A percentile compares a stretch with the other conserved stretches of the same genome.
Conservation (phyloP, 306 rosid species). For the Spatholobus suberectus region DNA sequence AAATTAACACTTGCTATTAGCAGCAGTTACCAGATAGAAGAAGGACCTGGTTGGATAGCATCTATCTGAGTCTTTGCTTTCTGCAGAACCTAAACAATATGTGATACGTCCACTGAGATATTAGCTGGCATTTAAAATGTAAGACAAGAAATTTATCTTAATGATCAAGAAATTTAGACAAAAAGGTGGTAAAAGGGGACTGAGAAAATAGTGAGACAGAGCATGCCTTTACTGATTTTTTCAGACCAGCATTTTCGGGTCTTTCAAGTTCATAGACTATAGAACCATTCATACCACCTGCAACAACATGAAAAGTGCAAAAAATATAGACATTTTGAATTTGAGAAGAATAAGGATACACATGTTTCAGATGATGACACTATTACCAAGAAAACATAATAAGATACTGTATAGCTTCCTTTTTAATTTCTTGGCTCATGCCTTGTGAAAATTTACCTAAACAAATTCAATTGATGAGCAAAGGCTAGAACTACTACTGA, state of each 20-base stretch:
- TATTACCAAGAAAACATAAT: conserved; percentile 8
- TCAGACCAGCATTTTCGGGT: conserved; percentile 86
- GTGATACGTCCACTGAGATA: conserved; percentile 33
- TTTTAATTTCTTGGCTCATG: conserved; percentile 4
- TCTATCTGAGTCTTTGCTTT: conserved; percentile 87
- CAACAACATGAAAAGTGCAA: conserved; percentile 38
- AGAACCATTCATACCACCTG: conserved; percentile 99
- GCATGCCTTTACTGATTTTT: conserved; percentile 77
- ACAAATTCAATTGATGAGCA: neutral
- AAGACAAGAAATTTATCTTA: conserved; percentile 31
- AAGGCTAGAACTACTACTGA: neutral
- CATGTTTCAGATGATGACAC: neutral
- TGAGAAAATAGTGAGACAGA: conserved; percentile 40
- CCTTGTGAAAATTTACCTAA: neutral
- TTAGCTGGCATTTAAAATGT: conserved; percentile 42
- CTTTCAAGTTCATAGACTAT: conserved; percentile 82
- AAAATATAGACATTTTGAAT: neutral
- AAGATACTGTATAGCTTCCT: conserved; percentile 2
- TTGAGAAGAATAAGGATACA: conserved; percentile 3
- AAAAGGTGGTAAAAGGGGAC: neutral
- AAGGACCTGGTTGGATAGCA: conserved; percentile 72
- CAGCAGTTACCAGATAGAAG: conserved; percentile 37
- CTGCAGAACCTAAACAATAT: conserved; percentile 66
- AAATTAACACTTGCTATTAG: conserved; percentile 36
- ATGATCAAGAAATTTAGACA: conserved; percentile 15